Evolutionary conservation across 1,284 basidiomycete genomes (phyloP).

Genomic region (Puccinia polysora): DNA sequence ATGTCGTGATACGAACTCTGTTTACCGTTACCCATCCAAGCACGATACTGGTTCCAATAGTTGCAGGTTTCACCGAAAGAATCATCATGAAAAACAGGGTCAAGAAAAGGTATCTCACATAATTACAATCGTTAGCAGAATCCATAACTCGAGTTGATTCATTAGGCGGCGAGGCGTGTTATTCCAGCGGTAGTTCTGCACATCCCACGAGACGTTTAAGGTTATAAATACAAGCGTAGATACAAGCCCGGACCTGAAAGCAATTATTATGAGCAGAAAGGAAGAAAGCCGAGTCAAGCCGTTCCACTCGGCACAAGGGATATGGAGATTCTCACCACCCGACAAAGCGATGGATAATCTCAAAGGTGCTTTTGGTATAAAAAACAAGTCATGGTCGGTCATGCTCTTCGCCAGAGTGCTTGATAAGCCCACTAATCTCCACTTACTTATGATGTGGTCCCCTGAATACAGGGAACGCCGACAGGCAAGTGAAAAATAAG

Average conservation of each 20-base stretch:
- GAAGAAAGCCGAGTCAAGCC: background rate
- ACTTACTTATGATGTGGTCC: conserved; percentile 30
- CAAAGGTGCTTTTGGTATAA: conserved; percentile 20
- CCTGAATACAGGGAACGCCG: conserved; percentile 25
- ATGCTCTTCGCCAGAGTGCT: background rate
- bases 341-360: conserved; percentile 40
- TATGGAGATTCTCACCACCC: conserved; percentile 34
- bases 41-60: background rate
- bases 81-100: background rate
- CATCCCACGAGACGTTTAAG: conserved; percentile 17
- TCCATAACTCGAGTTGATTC: conserved; percentile 16
- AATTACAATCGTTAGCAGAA: conserved; percentile 11
- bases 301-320: background rate
- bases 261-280: background rate
- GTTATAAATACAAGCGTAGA: conserved; percentile 21
- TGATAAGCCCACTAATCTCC: background rate
- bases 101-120: conserved; percentile 14
- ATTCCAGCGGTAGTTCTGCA: conserved; percentile 14
- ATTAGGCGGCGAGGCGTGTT: background rate
- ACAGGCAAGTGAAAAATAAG: background rate
- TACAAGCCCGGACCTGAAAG: conserved; percentile 46
- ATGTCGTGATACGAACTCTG: conserved; percentile 27
- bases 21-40: conserved; percentile 22
- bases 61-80: background rate
- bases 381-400: background rate